Evolutionary conservation across 2,329 filamentous ascomycete species (phyloP).

Genomic region (Diaporthe amygdali): DNA sequence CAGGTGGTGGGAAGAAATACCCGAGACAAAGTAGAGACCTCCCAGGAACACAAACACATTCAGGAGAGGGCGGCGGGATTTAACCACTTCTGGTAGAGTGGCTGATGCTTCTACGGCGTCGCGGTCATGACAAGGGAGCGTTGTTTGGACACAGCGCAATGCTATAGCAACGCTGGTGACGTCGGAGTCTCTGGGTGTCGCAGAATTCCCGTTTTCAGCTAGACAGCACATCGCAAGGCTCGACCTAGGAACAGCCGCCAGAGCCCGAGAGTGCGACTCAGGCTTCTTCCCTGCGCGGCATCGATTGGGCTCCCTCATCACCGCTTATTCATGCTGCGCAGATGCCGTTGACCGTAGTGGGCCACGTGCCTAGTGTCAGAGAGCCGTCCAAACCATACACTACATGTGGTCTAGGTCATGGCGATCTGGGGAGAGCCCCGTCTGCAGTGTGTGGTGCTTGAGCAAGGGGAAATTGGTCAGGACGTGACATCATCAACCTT

Average conservation of each 20-base stretch:
- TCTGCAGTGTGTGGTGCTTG: background rate
- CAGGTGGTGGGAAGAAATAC: background rate
- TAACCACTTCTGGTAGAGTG: background rate
- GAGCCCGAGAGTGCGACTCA: conserved; percentile 9
- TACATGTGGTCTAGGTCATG: background rate
- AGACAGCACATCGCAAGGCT: background rate
- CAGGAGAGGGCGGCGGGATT: background rate
- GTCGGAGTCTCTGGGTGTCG: conserved; percentile 4
- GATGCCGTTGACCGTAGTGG: background rate
- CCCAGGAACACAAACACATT: background rate
- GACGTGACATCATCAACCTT: conserved; percentile 18
- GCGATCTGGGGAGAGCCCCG: conserved; percentile 5
- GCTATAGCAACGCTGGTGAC: background rate
- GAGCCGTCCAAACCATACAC: background rate
- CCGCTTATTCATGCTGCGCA: background rate
- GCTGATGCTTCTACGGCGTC: background rate
- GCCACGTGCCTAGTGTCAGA: conserved; percentile 14
- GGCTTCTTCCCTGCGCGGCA: background rate
- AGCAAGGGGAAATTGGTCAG: background rate
- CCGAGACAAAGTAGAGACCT: background rate
- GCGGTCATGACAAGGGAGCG: background rate
- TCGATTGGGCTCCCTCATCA: background rate
- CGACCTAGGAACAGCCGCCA: background rate
- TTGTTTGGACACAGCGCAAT: background rate
- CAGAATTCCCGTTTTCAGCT: conserved; percentile 6